Evolutionary conservation across 2,329 filamentous ascomycete species (phyloP), one percentile per base, ranked within the genome.

Genomic region (Aspergillus quadrilineatus): DNA sequence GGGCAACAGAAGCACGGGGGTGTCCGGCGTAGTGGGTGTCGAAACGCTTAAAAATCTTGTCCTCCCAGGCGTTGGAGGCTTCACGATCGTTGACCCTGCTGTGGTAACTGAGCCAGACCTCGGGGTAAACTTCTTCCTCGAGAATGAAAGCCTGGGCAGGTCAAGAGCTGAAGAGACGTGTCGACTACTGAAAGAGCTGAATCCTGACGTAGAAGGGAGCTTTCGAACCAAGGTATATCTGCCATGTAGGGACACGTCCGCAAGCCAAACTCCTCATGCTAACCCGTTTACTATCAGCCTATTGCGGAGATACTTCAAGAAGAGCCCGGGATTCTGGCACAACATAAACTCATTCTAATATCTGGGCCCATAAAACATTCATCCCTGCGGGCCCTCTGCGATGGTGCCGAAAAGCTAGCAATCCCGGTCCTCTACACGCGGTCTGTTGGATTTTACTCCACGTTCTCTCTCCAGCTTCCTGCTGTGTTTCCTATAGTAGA

Each of bases 31-130:
- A 2, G 89, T 92, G 34, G 94, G 92, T 12, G 83, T 95, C 10
- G 94, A 99, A 75, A 87, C 92, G 0, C 82, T 99, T 60, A 99
- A 99, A 81, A 99, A 99, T 70, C 84, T 99, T n/a, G 90, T 99
- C 3, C 79, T 99, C 7, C 94, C 94, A 56, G 90, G 92, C 3
- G 89, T 97, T 66, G 95, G 94, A 7, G 85, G 86, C 28, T 99
- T 97, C 72, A 95, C 90, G 0, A 96, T 99, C 60, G 88, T 89
- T 51, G 94, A 99, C 67, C 86, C 89, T 6, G 84, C 86, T 1
- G 73, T 82, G 2, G 92, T 99, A n/a, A 80, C 79, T 1, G 88
- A 96, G 64, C 81, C 86, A 42, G 94, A 99, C 67, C 79, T 99
- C 41, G 94, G 95, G 4, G 88, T 97, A 60, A 99, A 99, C 76